Base-by-base conservation (phyloP, 371 early-diverging fungal genomes). In the Smittium mucronatum region DNA sequence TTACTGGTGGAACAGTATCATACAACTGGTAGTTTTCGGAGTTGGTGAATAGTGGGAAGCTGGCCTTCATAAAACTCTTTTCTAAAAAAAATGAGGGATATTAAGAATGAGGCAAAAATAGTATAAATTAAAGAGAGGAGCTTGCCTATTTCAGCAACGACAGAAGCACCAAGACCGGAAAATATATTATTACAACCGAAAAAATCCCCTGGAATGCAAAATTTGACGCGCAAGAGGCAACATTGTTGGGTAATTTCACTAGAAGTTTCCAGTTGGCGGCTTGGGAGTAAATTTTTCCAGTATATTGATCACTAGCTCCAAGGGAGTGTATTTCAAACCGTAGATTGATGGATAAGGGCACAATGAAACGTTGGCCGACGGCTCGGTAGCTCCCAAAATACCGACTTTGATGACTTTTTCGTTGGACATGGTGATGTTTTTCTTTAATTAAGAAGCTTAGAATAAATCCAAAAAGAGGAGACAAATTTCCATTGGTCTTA, bases 281-380 rank as follows among this genome's bases (percentile, higher is more conserved):
- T 63, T 87, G 82, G 58, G 73, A 71, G 77, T 96, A 94, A 25
- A 84, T 60, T 76, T 90, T 90, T 63, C 95, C 97, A 11, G 94
- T 91, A 35, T 95, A 95, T 63, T 94, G 89, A 70, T 87, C 77
- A 25, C 93, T 92, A 36, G 98, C 98, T 68, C 98, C 96, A 35
- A 97, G 80, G 64, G 89, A 87, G 75, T 87, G 87, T 75, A 97
- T 86, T 59, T 81, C 81, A 75, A 97, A 94, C 70, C 83, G 80
- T 60, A 95, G 95, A 79, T 97, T 94, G 67, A 83, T 77, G 8
- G 87, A 85, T 64, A 97, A 86, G 63, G 96, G 84, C 61, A 88
- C 82, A 71, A 95, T 92, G 72, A 97, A 95, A n/a, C 96, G 88
- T 76, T 97, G 98, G 58, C 96, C 96, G 29, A 97, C 98, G n/a